These are phyloP conservation scores for Erysimum cheiri DNA, from an alignment of 441 rosid species.

Conservation along the genomic window DNA sequence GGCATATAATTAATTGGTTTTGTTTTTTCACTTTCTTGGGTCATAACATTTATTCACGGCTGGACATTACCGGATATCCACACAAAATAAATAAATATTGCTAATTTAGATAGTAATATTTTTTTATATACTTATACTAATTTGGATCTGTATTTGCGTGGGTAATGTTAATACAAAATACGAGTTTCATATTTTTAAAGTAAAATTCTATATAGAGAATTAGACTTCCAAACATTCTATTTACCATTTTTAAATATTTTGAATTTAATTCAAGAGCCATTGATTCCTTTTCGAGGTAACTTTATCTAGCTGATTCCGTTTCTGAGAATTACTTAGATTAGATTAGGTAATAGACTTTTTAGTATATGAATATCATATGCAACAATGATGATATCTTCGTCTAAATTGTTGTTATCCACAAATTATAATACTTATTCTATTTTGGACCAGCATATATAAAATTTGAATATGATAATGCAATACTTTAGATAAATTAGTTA, in stretches of 20 bases:
- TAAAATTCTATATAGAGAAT: neutral
- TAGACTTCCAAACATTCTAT: too few relatives aligned
- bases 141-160: neutral
- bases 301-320: too few relatives aligned
- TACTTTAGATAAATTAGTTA: neutral
- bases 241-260: too few relatives aligned
- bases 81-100: neutral
- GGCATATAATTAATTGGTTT: neutral
- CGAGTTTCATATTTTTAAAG: neutral
- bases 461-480: constrained; percentile 3
- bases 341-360: too few relatives aligned
- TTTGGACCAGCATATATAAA: neutral
- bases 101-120: neutral
- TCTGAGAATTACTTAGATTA: too few relatives aligned
- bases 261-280: too few relatives aligned
- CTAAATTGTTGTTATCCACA: too few relatives aligned
- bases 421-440: too few relatives aligned
- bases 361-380: too few relatives aligned
- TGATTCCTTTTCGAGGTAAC: too few relatives aligned
- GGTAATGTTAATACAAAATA: neutral
- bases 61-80: constrained; percentile 22
- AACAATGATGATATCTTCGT: too few relatives aligned
- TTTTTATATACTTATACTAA: neutral
- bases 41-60: constrained; percentile 20
- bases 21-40: constrained; percentile 10